Evolutionary conservation across 2,329 filamentous ascomycete genomes (phyloP).

Genomic region (Plectosphaerella cucumerina): DNA sequence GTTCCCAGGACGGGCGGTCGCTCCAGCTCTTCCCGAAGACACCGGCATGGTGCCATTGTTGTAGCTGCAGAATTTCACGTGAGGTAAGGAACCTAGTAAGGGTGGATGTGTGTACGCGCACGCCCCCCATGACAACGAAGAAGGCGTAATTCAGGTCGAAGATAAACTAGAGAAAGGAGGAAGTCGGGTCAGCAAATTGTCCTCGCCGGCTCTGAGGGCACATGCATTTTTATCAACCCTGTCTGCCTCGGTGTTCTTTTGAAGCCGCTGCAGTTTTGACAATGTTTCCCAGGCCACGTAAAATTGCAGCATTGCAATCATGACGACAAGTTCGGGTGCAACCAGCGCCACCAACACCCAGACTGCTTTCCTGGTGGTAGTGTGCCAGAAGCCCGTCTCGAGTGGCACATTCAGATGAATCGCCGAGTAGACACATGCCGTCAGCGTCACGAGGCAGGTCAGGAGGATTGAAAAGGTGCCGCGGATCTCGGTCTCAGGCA

Average conservation of each 20-base stretch:
- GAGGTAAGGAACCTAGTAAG: not conserved
- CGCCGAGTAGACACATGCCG: constrained; percentile 29
- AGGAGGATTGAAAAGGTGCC: constrained; percentile 26
- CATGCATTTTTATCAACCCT: not conserved
- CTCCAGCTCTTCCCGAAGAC: too few species aligned
- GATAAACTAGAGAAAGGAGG: not conserved
- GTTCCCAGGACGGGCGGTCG: not conserved
- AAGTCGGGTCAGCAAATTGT: not conserved
- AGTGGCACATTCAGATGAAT: constrained; percentile 31
- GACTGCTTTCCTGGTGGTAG: constrained; percentile 13
- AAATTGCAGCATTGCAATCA: constrained; percentile 15
- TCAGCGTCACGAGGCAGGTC: constrained; percentile 27
- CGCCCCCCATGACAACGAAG: constrained; percentile 24
- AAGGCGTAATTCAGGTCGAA: constrained; percentile 19
- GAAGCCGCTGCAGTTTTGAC: not conserved
- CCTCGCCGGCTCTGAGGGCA: not conserved
- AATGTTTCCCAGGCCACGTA: constrained; percentile 2
- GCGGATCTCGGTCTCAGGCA: constrained; percentile 15
- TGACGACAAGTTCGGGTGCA: constrained; percentile 25
- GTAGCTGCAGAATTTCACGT: too few species aligned
- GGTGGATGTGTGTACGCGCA: constrained; percentile 8
- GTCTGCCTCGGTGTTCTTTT: too few species aligned
- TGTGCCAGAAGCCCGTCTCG: constrained; percentile 4
- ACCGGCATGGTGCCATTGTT: too few species aligned
- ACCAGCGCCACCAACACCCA: constrained; percentile 26